Evolutionary conservation across 768 basidiomycete genomes (phyloP).

Genomic region (Lactarius sp.): DNA sequence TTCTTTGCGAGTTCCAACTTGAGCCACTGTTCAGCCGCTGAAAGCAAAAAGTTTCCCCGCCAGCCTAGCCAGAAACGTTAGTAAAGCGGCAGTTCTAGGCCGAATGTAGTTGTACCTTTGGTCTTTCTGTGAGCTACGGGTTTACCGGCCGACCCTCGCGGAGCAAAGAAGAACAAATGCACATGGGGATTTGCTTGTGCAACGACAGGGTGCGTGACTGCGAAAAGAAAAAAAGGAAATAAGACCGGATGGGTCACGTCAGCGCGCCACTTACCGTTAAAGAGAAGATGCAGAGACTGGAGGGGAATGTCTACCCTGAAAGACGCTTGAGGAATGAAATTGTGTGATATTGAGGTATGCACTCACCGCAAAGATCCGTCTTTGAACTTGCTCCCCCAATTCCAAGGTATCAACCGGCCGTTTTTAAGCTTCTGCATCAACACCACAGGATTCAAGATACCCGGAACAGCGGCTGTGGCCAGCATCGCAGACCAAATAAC

Average conservation of each 20-base stretch:
- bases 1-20: conserved; percentile 96
- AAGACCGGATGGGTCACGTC: not conserved
- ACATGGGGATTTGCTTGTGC: conserved; percentile 92
- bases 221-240: not conserved
- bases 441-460: conserved; percentile 92
- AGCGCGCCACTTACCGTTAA: conserved; percentile 53
- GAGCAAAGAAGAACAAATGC: conserved; percentile 93
- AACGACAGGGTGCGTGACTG: conserved; percentile 89
- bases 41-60: conserved; percentile 91
- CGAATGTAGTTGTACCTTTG: conserved; percentile 50
- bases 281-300: conserved; percentile 82
- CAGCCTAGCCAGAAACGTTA: conserved; percentile 51
- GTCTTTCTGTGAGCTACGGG: conserved; percentile 94
- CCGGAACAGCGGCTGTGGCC: conserved; percentile 92
- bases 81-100: not conserved
- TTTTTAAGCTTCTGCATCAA: conserved; percentile 87
- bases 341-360: not conserved
- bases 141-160: conserved; percentile 81
- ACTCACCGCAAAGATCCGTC: conserved; percentile 81
- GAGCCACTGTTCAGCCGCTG: conserved; percentile 90
- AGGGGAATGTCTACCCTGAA: conserved; percentile 89
- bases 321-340: not conserved
- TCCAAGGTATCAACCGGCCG: conserved; percentile 83
- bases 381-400: conserved; percentile 91
- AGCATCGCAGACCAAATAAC: conserved; percentile 77